Evolutionary conservation across 805 yeast genomes (phyloP).

Genomic region (Yamadazyma akitaensis): DNA sequence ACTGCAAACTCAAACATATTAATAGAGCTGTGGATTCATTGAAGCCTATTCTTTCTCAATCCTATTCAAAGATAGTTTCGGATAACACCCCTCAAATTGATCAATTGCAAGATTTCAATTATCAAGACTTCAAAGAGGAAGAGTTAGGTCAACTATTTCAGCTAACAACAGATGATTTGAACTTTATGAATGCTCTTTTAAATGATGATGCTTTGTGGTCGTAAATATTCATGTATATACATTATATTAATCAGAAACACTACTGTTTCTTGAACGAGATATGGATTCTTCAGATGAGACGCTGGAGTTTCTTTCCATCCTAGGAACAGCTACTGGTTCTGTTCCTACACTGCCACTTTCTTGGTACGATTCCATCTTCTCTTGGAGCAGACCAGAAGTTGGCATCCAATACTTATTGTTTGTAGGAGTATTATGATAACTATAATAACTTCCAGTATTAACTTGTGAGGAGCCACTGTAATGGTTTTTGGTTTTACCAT

Average conservation of each 20-base stretch:
- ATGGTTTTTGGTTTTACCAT: constrained; percentile 31
- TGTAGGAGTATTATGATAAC: constrained; percentile 32
- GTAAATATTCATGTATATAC: background rate
- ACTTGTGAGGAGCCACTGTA: constrained; percentile 33
- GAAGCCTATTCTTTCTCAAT: constrained; percentile 1
- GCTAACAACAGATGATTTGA: constrained; percentile 19
- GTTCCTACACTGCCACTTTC: background rate
- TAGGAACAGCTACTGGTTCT: background rate
- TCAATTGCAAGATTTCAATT: background rate
- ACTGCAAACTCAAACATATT: constrained; percentile 4
- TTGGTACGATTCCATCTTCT: background rate
- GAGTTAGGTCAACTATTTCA: background rate
- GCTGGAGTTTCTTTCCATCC: constrained; percentile 6
- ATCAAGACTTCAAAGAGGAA: background rate
- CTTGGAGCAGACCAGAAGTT: constrained; percentile 3
- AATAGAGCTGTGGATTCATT: constrained; percentile 1
- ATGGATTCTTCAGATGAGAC: constrained; percentile 7
- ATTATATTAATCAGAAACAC: constrained; percentile 8
- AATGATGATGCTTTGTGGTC: constrained; percentile 9
- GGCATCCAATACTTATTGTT: constrained; percentile 42
- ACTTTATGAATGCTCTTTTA: constrained; percentile 17
- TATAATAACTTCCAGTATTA: constrained; percentile 36
- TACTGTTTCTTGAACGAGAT: constrained; percentile 7
- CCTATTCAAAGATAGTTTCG: background rate
- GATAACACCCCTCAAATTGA: background rate